These are phyloP conservation scores for Agrocybe pediades DNA, from an alignment of 768 basidiomycete species.

Conservation along the genomic window DNA sequence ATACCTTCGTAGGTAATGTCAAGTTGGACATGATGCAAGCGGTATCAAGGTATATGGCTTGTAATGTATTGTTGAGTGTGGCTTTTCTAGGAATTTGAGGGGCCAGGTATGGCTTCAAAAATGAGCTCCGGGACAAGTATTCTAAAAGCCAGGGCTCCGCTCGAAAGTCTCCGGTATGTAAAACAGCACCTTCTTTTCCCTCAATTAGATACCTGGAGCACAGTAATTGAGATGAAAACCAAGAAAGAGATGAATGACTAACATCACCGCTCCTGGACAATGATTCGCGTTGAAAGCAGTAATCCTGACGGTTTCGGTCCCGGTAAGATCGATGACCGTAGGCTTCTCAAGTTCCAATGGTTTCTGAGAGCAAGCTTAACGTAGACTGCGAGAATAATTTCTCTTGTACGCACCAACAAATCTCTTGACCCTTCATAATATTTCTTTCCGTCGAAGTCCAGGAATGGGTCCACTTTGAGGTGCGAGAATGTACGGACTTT, in stretches of 20 bases:
- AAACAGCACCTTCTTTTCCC: slow-evolving; percentile 64
- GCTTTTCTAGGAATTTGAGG: slow-evolving; percentile 15
- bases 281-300: slow-evolving; percentile 92
- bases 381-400: background rate
- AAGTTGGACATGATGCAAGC: slow-evolving; percentile 57
- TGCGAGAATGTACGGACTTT: slow-evolving; percentile 65
- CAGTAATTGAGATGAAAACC: background rate
- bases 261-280: slow-evolving; percentile 95
- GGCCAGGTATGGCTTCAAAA: slow-evolving; percentile 68
- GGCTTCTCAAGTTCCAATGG: slow-evolving; percentile 65
- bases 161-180: slow-evolving; percentile 94
- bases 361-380: slow-evolving; percentile 43
- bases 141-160: slow-evolving; percentile 84
- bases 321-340: slow-evolving; percentile 56
- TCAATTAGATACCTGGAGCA: slow-evolving; percentile 78
- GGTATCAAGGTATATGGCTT: slow-evolving; percentile 86
- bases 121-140: slow-evolving; percentile 65
- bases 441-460: slow-evolving; percentile 46
- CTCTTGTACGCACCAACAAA: slow-evolving; percentile 52
- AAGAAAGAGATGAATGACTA: slow-evolving; percentile 23
- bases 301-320: slow-evolving; percentile 62
- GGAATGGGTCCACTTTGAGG: slow-evolving; percentile 56
- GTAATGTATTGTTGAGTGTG: slow-evolving; percentile 47
- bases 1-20: slow-evolving; percentile 63
- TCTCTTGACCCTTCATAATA: slow-evolving; percentile 62